Evolutionary conservation across 2,329 filamentous ascomycete genomes (phyloP), one percentile per base, ranked within the genome.

Genomic region (Ophioceras dolichostomum): DNA sequence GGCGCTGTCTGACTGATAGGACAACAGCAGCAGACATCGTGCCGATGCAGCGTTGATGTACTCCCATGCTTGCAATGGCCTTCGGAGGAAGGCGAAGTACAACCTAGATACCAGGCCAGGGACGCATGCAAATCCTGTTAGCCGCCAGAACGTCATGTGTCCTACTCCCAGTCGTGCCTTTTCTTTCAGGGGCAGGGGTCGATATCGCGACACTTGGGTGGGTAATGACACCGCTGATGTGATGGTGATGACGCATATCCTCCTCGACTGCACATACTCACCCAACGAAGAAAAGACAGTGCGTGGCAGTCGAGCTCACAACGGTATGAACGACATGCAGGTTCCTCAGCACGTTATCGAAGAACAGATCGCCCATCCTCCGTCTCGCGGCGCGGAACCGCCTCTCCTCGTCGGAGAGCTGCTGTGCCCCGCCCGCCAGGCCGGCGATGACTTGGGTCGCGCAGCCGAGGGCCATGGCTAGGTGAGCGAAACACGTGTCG

Each of bases 1-100:
- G 8, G 18, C 33, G 8, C 50, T 53, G 3, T 44, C 49, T 0
- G 52, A 49, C 2, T 56, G 55, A 33, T 69, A 69, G 0, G 66
- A 64, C 2, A 70, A 46, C 0, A 71, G 54, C 1, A 70, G 48
- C 2, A 68, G 60, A 38, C 67, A 70, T 43, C 69, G 67, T 1
- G 65, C 59, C 0, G 68, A 65, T 0, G 65, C 61, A 1, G 62
- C 58, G 34, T 59, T 65, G 36, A 71, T 61, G 37, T 67, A 66
- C 26, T 67, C 62, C 67, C 68, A 70, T 0, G 67, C 67, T 39
- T 70, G 68, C 2, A 72, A 50, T 0, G 68, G 68, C 1, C 67
- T 51, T 3, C 67, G 59, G 0, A 70, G 47, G 22, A 65, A 71
- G 0, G 65, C 65, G 40, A 67, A 69, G 42, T 69, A 71, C 1